Base-by-base conservation (phyloP, 140 eudicot species). In the Senecio squalidus region DNA sequence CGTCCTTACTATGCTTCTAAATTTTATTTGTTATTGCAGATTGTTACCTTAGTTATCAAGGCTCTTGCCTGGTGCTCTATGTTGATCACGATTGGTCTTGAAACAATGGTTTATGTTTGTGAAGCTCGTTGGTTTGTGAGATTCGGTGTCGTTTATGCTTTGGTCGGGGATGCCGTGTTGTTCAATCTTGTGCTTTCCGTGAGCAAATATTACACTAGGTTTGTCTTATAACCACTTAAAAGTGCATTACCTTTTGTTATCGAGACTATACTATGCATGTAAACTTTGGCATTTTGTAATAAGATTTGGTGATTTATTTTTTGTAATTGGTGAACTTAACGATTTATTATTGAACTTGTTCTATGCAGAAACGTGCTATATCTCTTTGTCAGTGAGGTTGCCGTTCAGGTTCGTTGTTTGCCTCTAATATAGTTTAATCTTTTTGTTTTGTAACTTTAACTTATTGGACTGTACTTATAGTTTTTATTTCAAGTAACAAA, bases 121-220 rank as follows among this genome's bases (percentile, higher is more conserved):
- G 96, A 93, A 60, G 79, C 82, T 53, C 86, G 99, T 30, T 88
- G 96, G 96, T 84, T 69, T 69, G 77, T 84, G 61, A 68, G 99
- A 54, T 88, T 88, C 28, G 95, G 87, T 14, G 76, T 93, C 20
- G 10, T 79, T 29, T 93, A 93, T 74, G 75, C 67, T 47, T 60
- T 93, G 65, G 83, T 88, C 11, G 99, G 87, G 55, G 93, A 88
- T 68, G 84, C 75, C 39, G 96, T 82, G 21, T 45, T 84, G 82
- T 47, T 88, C 52, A 80, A 76, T 65, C 82, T 88, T 27, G 66
- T 88, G 34, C 55, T 93, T 59, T 73, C 93, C 0, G 76, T 93
- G 55, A 75, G 71, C 70, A 78, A 74, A 18, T 77, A 41, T 51
- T 88, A 84, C 66, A 62, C 43, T 10, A 70, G 87, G 99, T 84